Evolutionary conservation across 2,329 filamentous ascomycete species (phyloP).

Genomic region (Aureobasidium vineae): DNA sequence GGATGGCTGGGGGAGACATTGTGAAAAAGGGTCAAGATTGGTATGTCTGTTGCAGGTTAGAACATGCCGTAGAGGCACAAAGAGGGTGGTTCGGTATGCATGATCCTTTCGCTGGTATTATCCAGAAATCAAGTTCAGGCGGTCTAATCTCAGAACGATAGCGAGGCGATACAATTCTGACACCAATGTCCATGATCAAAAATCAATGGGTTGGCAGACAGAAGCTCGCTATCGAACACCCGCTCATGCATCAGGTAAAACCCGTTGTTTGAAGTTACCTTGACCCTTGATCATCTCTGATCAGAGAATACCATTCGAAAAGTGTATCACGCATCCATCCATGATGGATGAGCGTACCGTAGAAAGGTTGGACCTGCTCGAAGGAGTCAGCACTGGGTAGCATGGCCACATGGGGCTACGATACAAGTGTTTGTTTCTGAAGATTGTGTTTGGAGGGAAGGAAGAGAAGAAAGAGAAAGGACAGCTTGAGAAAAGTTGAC

Average conservation of each 20-base stretch:
- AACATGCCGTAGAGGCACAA: slow-evolving; percentile 38
- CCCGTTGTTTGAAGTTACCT: slow-evolving; percentile 32
- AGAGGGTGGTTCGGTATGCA: slow-evolving; percentile 61
- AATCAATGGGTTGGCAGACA: slow-evolving; percentile 21
- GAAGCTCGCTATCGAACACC: slow-evolving; percentile 31
- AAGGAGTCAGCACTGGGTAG: slow-evolving; percentile 22
- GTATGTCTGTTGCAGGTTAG: slow-evolving; percentile 42
- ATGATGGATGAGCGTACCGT: slow-evolving; percentile 27
- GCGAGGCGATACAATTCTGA: slow-evolving; percentile 27
- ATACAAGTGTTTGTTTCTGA: slow-evolving; percentile 16
- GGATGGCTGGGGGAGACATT: slow-evolving; percentile 75
- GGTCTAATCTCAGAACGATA: slow-evolving; percentile 81
- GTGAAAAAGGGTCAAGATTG: slow-evolving; percentile 37
- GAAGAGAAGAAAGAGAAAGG: neutral
- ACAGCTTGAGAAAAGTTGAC: slow-evolving; percentile 11
- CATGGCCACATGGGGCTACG: slow-evolving; percentile 15
- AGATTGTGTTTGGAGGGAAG: slow-evolving; percentile 1
- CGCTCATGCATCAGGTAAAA: slow-evolving; percentile 33
- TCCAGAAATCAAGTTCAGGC: slow-evolving; percentile 91
- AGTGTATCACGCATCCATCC: slow-evolving; percentile 29
- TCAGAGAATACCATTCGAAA: slow-evolving; percentile 29
- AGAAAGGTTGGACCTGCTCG: slow-evolving; percentile 8
- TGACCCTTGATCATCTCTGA: slow-evolving; percentile 29
- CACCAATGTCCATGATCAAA: slow-evolving; percentile 27
- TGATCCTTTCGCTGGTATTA: slow-evolving; percentile 99